Base-by-base conservation (phyloP, 2,329 filamentous ascomycete species). In the Leptoxyphium fumago region DNA sequence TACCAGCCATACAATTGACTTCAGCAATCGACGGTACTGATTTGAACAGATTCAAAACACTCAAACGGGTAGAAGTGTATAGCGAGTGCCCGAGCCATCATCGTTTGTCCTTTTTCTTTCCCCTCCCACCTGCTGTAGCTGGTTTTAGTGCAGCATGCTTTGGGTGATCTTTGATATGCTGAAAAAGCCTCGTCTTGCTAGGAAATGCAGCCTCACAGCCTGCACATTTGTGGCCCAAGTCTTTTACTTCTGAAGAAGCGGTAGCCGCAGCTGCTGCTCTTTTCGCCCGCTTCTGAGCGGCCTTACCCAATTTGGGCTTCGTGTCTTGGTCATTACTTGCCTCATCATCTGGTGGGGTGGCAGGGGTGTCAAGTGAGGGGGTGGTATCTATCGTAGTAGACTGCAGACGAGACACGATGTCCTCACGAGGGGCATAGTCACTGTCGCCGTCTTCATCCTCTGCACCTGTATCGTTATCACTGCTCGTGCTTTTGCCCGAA, bases 201-300 rank as follows among this genome's bases (percentile, higher is more conserved):
- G 74, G 77, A 65, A 96, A 98, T 0, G 66, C 73, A 51, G 83
- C 85, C 51, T 78, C 74, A 62, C 91, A 96, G 4, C 78, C 75
- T 2, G 82, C 74, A 58, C 91, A 96, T 54, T 80, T 80, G 43
- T 84, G 74, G 28, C 77, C 66, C 50, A 50, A 17, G 2, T 59
- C 59, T 4, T 58, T 42, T 5, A 59, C 55, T 4, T 50, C 50
- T 2, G 55, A 56, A 3, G 61, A 58, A 32, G 62, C 58, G 40
- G 67, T 64, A 32, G 62, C 58, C 41, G 67, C 64, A 1, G 67
- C 68, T 2, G 67, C 68, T 34, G 60, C 64, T 50, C 69, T 71
- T 50, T 69, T 70, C 2, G 64, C 63, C 9, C 66, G 61, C 50
- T 71, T 71, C 45, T 67, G 61, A 1, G 68, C 68, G 9, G 69